phyloP scores from a whole-genome alignment of 768 basidiomycete genomes.

The Paxillus involutus region DNA sequence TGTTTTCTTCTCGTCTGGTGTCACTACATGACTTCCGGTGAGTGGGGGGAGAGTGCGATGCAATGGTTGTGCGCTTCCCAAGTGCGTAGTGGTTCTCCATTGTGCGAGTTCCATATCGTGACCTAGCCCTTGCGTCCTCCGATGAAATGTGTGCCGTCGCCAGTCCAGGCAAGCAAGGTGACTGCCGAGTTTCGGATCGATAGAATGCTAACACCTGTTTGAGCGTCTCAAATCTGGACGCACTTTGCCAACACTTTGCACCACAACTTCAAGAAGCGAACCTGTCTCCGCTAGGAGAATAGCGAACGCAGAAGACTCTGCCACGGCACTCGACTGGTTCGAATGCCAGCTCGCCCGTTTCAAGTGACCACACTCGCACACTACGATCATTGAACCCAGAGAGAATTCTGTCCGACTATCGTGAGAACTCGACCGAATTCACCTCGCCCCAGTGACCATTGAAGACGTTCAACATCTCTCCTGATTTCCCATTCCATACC shows the following conservation, averaged over 20 bases:
- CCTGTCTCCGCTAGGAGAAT: slow-evolving; percentile 17
- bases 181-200: not conserved
- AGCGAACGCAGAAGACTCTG: too few species aligned
- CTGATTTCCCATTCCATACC: slow-evolving; percentile 1
- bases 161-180: not conserved
- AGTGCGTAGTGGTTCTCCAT: not conserved
- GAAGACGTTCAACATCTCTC: not conserved
- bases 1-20: not conserved
- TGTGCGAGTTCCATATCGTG: not conserved
- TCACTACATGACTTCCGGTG: not conserved
- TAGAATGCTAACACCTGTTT: not conserved
- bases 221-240: not conserved
- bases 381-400: too few species aligned
- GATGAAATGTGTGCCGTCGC: not conserved
- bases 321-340: too few species aligned
- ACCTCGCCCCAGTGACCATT: slow-evolving; percentile 18
- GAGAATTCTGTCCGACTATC: slow-evolving; percentile 40
- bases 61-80: not conserved
- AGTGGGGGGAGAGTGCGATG: not conserved
- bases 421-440: slow-evolving; percentile 36
- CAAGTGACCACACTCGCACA: too few species aligned
- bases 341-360: too few species aligned
- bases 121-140: not conserved
- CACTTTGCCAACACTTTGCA: too few species aligned
- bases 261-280: slow-evolving; percentile 2